Percentiles rank a stretch among this genome's conserved stretches.
Conservation (phyloP, 805 yeast species). For the Kodamaea hsintzibuensis region DNA sequence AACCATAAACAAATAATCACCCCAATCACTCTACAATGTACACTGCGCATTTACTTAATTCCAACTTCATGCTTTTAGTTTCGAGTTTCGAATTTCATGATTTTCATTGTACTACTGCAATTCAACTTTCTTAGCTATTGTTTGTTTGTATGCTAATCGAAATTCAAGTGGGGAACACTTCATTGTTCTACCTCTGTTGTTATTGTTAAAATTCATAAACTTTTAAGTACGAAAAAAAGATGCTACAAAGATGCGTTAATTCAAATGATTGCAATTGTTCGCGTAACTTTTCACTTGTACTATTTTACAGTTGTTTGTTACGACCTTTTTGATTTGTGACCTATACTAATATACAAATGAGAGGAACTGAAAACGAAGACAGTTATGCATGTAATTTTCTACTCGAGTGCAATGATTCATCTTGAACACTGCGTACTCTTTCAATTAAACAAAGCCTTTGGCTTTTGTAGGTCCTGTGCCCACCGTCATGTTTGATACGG, state of each 20-base stretch:
- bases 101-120: not conserved
- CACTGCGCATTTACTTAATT: not conserved
- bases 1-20: not conserved
- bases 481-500: slow-evolving; percentile 19
- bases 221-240: not conserved
- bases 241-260: not conserved
- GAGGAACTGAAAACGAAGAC: not conserved
- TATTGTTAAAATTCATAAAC: not conserved
- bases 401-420: slow-evolving; percentile 3
- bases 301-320: no score
- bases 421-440: not conserved
- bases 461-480: slow-evolving; percentile 27
- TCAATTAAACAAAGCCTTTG: slow-evolving; percentile 22
- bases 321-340: not conserved
- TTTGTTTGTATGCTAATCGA: not conserved
- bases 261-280: not conserved
- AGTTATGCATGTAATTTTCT: not conserved
- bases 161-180: not conserved
- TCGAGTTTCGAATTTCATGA: not conserved
- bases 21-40: not conserved
- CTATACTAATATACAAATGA: slow-evolving; percentile 1
- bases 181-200: not conserved
- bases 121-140: not conserved
- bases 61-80: no score
- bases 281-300: no score